Base-by-base conservation (phyloP, 306 rosid genomes). In the Cotoneaster glaucophyllus region DNA sequence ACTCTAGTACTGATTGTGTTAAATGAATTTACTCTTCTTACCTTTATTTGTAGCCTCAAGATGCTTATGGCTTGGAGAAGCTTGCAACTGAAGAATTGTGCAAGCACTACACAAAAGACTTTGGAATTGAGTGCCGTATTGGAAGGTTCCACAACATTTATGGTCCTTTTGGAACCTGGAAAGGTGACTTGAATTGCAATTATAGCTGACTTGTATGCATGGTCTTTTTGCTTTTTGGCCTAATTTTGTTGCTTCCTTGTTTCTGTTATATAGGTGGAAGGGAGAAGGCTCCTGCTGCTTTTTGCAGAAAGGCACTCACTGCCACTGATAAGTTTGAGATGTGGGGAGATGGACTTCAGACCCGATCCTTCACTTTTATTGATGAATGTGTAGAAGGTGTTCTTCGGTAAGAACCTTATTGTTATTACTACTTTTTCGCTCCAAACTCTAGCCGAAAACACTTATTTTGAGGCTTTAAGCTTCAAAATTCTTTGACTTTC, bases 291-390 rank as follows among this genome's bases (percentile, higher is more conserved):
- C 98, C 99, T 78, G 99, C 99, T 81, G 99, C 99, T 12, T 95
- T 95, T 80, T 92, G 99, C 75, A 86, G 97, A 14, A 95, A 95
- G 89, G 64, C 97, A 1, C 66, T 86, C 58, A 95, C 97, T 67
- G 82, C 99, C 61, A 79, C 86, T 4, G 96, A 90, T 58, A 91
- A 83, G 76, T 95, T 95, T 83, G 99, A 95, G 91, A 95, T 92
- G 99, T 95, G 99, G 99, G 99, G 99, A 68, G 99, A 95, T 86
- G 99, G 99, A 76, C 85, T 86, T 50, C 99, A 95, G 83, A 95
- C 99, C 37, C 79, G 99, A 78, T 95, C 99, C 52, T 95, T 95
- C 86, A 95, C 99, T 81, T 95, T 92, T 82, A 95, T 95, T 77
- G 99, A 95, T 77, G 99, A 95, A 82, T 95, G 99, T 82, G 99